phyloP scores from a whole-genome alignment of 1,284 basidiomycete genomes.

The Ganoderma resinaceum region DNA sequence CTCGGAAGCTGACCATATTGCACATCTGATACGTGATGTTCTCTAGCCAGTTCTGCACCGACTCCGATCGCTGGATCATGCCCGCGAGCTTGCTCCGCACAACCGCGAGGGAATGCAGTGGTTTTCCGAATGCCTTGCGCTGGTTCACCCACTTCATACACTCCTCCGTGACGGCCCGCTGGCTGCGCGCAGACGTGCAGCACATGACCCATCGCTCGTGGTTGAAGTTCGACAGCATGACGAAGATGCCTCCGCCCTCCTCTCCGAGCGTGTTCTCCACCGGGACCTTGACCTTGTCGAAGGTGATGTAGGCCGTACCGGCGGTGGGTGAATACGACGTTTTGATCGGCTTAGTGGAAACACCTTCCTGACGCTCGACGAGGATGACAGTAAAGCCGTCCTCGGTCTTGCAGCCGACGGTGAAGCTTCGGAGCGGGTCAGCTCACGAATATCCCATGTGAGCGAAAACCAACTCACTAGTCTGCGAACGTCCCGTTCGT shows the following conservation, averaged over 20 bases:
- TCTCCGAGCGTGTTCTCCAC: conserved; percentile 87
- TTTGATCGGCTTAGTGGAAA: conserved; percentile 88
- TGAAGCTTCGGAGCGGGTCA: conserved; percentile 52
- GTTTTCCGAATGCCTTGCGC: conserved; percentile 86
- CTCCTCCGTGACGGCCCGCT: conserved; percentile 66
- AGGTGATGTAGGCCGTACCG: conserved; percentile 88
- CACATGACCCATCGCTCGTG: conserved; percentile 78
- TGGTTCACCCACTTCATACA: conserved; percentile 82
- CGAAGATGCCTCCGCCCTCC: conserved; percentile 84
- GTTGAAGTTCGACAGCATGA: conserved; percentile 78
- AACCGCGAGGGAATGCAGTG: conserved; percentile 83
- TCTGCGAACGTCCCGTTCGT: conserved; percentile 79
- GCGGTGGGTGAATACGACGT: conserved; percentile 81
- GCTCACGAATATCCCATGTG: background rate
- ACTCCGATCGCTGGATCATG: conserved; percentile 87
- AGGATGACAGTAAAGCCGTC: conserved; percentile 88
- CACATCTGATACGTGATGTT: conserved; percentile 92
- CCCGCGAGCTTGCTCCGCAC: conserved; percentile 84
- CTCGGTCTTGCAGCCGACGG: conserved; percentile 68
- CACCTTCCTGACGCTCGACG: conserved; percentile 77
- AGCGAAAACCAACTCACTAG: conserved; percentile 43
- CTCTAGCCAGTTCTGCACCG: conserved; percentile 88
- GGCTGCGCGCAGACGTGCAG: conserved; percentile 58
- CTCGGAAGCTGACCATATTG: conserved; percentile 73
- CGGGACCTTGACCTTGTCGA: conserved; percentile 88